Conservation (phyloP, 2,329 filamentous ascomycete genomes). For the Erysiphe pulchra region DNA sequence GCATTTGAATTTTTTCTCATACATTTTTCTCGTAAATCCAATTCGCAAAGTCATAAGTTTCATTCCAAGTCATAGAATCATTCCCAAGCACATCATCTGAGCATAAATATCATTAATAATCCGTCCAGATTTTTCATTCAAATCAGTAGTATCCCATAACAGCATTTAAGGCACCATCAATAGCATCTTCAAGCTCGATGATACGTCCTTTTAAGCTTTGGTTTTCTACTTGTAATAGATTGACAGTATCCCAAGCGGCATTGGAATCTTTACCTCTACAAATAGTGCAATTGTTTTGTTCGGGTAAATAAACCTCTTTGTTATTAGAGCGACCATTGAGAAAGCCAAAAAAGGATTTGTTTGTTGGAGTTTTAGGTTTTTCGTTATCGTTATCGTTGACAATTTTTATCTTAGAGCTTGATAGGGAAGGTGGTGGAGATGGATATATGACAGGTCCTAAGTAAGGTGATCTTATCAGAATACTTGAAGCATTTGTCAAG, state of each 20-base stretch:
- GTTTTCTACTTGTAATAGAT: slow-evolving; percentile 34
- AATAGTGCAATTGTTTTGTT: slow-evolving; percentile 21
- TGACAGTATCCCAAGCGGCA: slow-evolving; percentile 39
- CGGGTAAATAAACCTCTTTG: background rate
- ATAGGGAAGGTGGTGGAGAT: background rate
- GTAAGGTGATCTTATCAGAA: no score
- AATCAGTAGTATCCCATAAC: background rate
- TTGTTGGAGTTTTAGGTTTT: background rate
- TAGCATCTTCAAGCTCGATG: slow-evolving; percentile 28
- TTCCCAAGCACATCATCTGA: background rate
- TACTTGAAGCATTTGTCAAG: slow-evolving; percentile 10
- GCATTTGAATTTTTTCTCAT: background rate
- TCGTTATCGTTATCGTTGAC: background rate
- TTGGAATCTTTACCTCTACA: slow-evolving; percentile 31
- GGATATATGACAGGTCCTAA: background rate
- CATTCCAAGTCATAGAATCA: background rate
- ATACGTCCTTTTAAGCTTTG: slow-evolving; percentile 32
- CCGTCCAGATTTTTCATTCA: background rate
- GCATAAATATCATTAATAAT: background rate
- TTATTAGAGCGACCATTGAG: background rate
- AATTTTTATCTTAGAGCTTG: background rate
- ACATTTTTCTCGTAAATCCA: background rate
- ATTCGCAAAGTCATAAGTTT: background rate
- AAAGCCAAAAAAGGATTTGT: background rate
- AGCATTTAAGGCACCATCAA: slow-evolving; percentile 29